Percentiles rank a stretch among this genome's conserved stretches.
Evolutionary conservation across 2,329 filamentous ascomycete species (phyloP).

Genomic region (Elsinoe batatas): DNA sequence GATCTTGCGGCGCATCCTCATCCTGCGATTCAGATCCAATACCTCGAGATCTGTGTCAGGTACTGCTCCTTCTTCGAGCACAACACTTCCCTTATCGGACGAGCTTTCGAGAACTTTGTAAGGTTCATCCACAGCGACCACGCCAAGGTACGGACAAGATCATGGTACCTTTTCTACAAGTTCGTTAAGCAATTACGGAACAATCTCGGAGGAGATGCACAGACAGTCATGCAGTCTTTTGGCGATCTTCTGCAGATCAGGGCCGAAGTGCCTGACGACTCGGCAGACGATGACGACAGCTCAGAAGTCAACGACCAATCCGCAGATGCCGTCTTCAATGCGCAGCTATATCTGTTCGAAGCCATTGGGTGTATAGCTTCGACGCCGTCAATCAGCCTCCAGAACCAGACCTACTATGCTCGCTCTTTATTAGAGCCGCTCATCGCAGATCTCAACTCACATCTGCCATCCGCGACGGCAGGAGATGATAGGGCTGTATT

Average conservation of each 20-base stretch:
- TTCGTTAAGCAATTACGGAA: conserved; percentile 79
- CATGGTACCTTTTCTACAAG: conserved; percentile 94
- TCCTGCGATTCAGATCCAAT: conserved; percentile 85
- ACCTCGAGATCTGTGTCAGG: conserved; percentile 96
- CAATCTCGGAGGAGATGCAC: conserved; percentile 79
- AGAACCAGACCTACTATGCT: conserved; percentile 80
- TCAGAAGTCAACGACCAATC: conserved; percentile 86
- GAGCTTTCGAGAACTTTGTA: conserved; percentile 84
- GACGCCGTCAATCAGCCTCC: conserved; percentile 61
- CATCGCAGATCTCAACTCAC: conserved; percentile 77
- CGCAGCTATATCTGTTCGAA: conserved; percentile 88
- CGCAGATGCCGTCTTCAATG: conserved; percentile 81
- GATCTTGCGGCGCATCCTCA: conserved; percentile 79
- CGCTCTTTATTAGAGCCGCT: conserved; percentile 82
- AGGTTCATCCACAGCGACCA: conserved; percentile 80
- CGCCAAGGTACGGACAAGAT: conserved; percentile 75
- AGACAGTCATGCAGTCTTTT: conserved; percentile 84
- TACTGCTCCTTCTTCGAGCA: conserved; percentile 90
- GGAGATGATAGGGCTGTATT: conserved; percentile 73
- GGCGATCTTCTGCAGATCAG: conserved; percentile 81
- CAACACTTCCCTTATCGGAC: conserved; percentile 69
- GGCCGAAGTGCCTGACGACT: conserved; percentile 71
- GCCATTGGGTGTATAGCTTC: conserved; percentile 89
- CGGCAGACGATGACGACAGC: conserved; percentile 83
- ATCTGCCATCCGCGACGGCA: conserved; percentile 64